These are phyloP conservation scores for Trametes villosa DNA, from an alignment of 768 basidiomycete genomes.

Conservation along the genomic window DNA sequence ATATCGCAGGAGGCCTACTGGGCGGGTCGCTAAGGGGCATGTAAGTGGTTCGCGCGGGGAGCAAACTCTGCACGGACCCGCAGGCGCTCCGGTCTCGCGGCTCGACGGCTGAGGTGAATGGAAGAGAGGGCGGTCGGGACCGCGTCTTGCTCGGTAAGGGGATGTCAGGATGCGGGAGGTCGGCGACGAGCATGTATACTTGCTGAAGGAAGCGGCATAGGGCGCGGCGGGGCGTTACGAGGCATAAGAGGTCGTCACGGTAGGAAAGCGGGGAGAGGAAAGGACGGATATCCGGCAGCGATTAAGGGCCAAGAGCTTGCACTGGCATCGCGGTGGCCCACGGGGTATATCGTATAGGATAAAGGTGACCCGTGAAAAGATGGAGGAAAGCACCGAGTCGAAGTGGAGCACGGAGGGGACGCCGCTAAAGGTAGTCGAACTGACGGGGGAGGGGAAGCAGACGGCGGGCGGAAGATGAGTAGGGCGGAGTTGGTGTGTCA, in stretches of 20 bases:
- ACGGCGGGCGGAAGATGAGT: not conserved
- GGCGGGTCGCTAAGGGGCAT: too few species aligned
- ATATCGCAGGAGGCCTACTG: too few species aligned
- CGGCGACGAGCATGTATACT: not conserved
- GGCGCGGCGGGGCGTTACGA: not conserved
- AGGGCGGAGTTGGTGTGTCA: not conserved
- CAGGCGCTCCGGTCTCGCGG: too few species aligned
- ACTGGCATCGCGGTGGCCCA: not conserved
- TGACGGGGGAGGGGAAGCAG: not conserved
- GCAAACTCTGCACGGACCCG: too few species aligned
- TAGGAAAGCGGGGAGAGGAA: not conserved
- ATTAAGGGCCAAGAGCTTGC: slow-evolving; percentile 11
- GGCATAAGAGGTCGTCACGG: slow-evolving; percentile 1
- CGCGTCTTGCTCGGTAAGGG: too few species aligned
- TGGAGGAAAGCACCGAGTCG: not conserved
- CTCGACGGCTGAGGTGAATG: too few species aligned
- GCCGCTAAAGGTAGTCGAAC: not conserved
- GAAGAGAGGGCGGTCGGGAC: too few species aligned
- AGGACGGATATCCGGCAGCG: not conserved
- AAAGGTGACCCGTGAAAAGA: slow-evolving; percentile 12
- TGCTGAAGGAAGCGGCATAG: not conserved
- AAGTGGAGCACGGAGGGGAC: not conserved
- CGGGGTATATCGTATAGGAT: slow-evolving; percentile 24
- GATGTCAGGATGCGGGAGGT: not conserved
- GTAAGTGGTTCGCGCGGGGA: too few species aligned